A percentile compares a stretch with the other conserved stretches of the same genome.
Evolutionary conservation across 2,329 filamentous ascomycete species (phyloP).

Genomic region (Fusarium citri): DNA sequence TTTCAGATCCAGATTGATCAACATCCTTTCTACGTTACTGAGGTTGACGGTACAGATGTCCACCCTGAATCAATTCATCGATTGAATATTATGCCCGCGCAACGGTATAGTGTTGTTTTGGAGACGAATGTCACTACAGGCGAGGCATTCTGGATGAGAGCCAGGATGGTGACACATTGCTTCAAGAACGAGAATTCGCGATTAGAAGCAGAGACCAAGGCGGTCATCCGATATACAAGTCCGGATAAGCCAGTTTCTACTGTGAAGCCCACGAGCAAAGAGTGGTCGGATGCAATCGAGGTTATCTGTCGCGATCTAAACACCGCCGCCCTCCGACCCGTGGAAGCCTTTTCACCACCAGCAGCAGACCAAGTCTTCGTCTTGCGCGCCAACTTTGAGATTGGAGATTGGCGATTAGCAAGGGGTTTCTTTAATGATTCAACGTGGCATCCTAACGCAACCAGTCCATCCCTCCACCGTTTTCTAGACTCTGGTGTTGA

Average conservation of each 20-base stretch:
- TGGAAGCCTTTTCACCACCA: slow-evolving; percentile 51
- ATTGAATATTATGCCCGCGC: slow-evolving; percentile 75
- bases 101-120: slow-evolving; percentile 76
- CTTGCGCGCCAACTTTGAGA: slow-evolving; percentile 66
- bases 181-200: slow-evolving; percentile 50
- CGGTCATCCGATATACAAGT: slow-evolving; percentile 48
- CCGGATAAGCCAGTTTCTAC: not conserved
- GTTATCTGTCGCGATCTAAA: slow-evolving; percentile 66
- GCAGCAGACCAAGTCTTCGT: slow-evolving; percentile 56
- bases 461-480: slow-evolving; percentile 52
- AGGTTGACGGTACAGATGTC: slow-evolving; percentile 77
- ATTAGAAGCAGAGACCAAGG: slow-evolving; percentile 48
- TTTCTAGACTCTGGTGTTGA: slow-evolving; percentile 46
- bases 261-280: slow-evolving; percentile 53
- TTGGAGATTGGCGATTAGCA: slow-evolving; percentile 63
- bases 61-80: slow-evolving; percentile 68
- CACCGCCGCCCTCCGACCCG: slow-evolving; percentile 58
- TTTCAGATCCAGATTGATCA: slow-evolving; percentile 79
- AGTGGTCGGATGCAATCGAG: slow-evolving; percentile 62
- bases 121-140: slow-evolving; percentile 66
- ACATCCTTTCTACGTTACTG: slow-evolving; percentile 72
- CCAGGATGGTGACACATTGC: slow-evolving; percentile 58
- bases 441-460: slow-evolving; percentile 58
- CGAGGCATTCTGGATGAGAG: slow-evolving; percentile 72
- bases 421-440: slow-evolving; percentile 67